Evolutionary conservation across 192 early-diverging fungal species (phyloP).

Genomic region (Allomyces macrogynus): DNA sequence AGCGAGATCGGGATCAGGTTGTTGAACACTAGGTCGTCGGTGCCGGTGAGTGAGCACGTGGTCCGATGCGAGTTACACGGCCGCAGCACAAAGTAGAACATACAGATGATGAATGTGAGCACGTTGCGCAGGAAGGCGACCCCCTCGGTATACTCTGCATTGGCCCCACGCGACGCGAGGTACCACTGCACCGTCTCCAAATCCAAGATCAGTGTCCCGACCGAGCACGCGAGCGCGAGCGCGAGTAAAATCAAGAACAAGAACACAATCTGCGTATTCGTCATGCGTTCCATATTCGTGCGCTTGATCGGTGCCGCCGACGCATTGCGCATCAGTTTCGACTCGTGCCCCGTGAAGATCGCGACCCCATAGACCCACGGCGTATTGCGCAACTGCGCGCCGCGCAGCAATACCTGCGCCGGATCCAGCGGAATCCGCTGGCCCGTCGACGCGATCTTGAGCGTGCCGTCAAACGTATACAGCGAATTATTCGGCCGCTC

Average conservation of each 20-base stretch:
- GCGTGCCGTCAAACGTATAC: constrained; percentile 83
- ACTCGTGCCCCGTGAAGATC: constrained; percentile 91
- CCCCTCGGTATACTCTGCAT: too few relatives aligned
- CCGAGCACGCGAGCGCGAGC: constrained; percentile 67
- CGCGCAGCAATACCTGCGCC: constrained; percentile 76
- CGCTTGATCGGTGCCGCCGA: constrained; percentile 80
- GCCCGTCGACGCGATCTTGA: constrained; percentile 25
- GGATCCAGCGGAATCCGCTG: constrained; percentile 72
- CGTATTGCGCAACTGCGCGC: constrained; percentile 84
- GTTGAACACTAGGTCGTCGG: constrained; percentile 35
- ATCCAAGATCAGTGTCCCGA: constrained; percentile 46
- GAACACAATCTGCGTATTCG: constrained; percentile 45
- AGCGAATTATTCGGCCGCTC: constrained; percentile 88
- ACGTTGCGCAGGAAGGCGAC: too few relatives aligned
- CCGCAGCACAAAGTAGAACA: background rate
- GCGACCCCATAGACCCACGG: constrained; percentile 78
- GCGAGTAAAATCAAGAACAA: constrained; percentile 21
- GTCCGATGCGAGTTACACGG: constrained; percentile 4
- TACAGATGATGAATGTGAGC: background rate
- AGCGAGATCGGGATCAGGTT: constrained; percentile 56
- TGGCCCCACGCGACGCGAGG: background rate
- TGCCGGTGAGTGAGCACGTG: constrained; percentile 12
- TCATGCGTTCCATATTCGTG: constrained; percentile 70
- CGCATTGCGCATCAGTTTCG: constrained; percentile 91
- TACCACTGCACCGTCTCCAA: background rate